These are phyloP conservation scores for Obba rivulosa DNA, from an alignment of 768 basidiomycete species.

Conservation along the genomic window DNA sequence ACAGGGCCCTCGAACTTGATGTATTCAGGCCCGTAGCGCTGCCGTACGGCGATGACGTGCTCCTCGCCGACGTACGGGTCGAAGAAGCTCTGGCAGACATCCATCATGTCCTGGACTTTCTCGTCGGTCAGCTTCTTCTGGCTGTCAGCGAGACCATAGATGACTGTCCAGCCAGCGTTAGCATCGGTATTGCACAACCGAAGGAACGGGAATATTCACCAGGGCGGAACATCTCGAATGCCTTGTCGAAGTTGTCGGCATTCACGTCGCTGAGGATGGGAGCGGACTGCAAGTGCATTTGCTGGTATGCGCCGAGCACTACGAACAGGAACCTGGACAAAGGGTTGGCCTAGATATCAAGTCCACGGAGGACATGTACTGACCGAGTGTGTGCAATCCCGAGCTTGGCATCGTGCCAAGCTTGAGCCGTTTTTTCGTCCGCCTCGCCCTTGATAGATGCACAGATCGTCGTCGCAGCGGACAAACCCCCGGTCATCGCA, in stretches of 20 bases:
- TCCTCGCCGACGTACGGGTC: slow-evolving; percentile 54
- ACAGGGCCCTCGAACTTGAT: no score
- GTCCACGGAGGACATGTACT: background rate
- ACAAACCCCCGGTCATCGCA: slow-evolving; percentile 38
- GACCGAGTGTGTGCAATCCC: slow-evolving; percentile 39
- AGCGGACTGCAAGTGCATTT: slow-evolving; percentile 49
- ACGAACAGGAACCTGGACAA: slow-evolving; percentile 51
- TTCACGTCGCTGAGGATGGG: slow-evolving; percentile 54
- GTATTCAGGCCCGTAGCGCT: no score
- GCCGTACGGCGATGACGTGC: slow-evolving; percentile 18
- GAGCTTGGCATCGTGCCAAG: slow-evolving; percentile 35
- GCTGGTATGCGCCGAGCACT: slow-evolving; percentile 62
- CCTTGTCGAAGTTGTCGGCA: slow-evolving; percentile 62
- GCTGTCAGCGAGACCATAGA: slow-evolving; percentile 71
- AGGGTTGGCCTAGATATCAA: background rate
- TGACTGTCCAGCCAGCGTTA: slow-evolving; percentile 36
- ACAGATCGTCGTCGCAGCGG: slow-evolving; percentile 38
- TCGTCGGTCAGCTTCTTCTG: slow-evolving; percentile 58
- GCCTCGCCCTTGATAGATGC: slow-evolving; percentile 38
- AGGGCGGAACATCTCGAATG: slow-evolving; percentile 53
- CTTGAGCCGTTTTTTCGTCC: slow-evolving; percentile 29
- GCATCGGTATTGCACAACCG: slow-evolving; percentile 17
- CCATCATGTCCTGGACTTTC: slow-evolving; percentile 63
- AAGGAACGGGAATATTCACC: slow-evolving; percentile 28
- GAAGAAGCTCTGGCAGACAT: slow-evolving; percentile 68